Evolutionary conservation across 306 rosid species (phyloP).

Genomic region (Ceratonia siliqua): DNA sequence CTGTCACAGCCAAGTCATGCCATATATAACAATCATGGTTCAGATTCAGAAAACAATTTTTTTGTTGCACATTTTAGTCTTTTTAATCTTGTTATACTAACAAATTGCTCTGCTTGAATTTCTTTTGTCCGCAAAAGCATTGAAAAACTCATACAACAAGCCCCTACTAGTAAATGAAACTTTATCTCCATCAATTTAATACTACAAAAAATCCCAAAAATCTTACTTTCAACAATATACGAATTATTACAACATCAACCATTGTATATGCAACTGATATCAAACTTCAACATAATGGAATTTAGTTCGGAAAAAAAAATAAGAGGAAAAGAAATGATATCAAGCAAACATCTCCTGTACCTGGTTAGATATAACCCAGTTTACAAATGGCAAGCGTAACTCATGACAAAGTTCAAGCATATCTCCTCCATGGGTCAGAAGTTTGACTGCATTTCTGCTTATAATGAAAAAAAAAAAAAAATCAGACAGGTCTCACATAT

Average conservation of each 20-base stretch:
- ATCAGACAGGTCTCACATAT: slow-evolving; percentile 33
- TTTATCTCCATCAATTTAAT: slow-evolving; percentile 7
- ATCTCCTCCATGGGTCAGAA: slow-evolving; percentile 91
- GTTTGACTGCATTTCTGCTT: slow-evolving; percentile 86
- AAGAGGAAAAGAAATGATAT: slow-evolving; percentile 10
- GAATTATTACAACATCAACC: slow-evolving; percentile 27
- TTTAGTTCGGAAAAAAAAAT: slow-evolving; percentile 1
- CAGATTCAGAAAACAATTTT: neutral
- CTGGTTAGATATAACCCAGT: slow-evolving; percentile 80
- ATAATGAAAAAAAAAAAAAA: neutral
- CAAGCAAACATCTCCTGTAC: slow-evolving; percentile 42
- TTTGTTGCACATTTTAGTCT: too few relatives aligned
- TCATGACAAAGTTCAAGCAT: slow-evolving; percentile 93
- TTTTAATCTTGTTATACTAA: too few relatives aligned
- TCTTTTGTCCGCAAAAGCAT: neutral
- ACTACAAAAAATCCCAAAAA: neutral
- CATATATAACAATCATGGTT: slow-evolving; percentile 11
- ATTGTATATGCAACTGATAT: slow-evolving; percentile 14
- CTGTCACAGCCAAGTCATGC: neutral
- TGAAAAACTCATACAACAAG: slow-evolving; percentile 15
- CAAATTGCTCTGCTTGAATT: neutral
- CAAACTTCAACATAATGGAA: slow-evolving; percentile 13
- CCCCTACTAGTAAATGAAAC: neutral
- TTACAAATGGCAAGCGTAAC: slow-evolving; percentile 82
- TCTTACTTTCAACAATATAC: slow-evolving; percentile 13